phyloP scores from a whole-genome alignment of 805 yeast genomes.

The Barnettozyma sucrosica region DNA sequence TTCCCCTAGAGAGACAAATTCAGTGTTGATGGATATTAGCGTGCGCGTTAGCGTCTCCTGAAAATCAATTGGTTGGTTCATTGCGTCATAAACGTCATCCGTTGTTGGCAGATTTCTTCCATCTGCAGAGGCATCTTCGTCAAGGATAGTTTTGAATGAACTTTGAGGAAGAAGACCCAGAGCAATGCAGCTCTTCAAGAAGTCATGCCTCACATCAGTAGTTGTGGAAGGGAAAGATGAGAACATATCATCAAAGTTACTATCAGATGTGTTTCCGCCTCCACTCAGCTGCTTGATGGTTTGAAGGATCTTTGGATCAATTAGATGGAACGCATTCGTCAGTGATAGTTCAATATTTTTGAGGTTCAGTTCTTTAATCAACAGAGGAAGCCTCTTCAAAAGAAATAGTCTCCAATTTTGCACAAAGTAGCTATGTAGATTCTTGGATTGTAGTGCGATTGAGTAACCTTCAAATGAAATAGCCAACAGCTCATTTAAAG shows the following conservation, averaged over 20 bases:
- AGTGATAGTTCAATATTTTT: slow-evolving; percentile 25
- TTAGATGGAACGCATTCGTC: slow-evolving; percentile 24
- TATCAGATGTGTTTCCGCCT: slow-evolving; percentile 12
- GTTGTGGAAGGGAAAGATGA: slow-evolving; percentile 43
- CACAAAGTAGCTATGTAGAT: slow-evolving; percentile 29
- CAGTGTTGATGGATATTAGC: slow-evolving; percentile 38
- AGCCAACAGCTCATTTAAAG: slow-evolving; percentile 36
- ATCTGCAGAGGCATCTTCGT: slow-evolving; percentile 36
- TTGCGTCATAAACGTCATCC: slow-evolving; percentile 31
- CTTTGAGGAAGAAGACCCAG: slow-evolving; percentile 32
- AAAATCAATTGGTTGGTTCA: slow-evolving; percentile 29
- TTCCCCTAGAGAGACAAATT: slow-evolving; percentile 44
- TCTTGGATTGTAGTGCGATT: slow-evolving; percentile 31
- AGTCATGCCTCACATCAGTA: slow-evolving; percentile 45
- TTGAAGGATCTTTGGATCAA: slow-evolving; percentile 33
- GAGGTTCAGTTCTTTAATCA: slow-evolving; percentile 31
- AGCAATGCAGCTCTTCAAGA: slow-evolving; percentile 39
- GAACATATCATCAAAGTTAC: slow-evolving; percentile 41
- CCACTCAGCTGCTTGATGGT: slow-evolving; percentile 18
- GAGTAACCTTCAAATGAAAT: slow-evolving; percentile 40
- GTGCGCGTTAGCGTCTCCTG: slow-evolving; percentile 24
- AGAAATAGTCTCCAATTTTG: slow-evolving; percentile 42
- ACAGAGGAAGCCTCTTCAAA: slow-evolving; percentile 40
- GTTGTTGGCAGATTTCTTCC: slow-evolving; percentile 26
- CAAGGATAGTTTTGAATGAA: slow-evolving; percentile 30